Evolutionary conservation across 73 alveolate species (phyloP), one percentile per base, ranked within the genome.

Genomic region (Blepharisma stoltei): DNA sequence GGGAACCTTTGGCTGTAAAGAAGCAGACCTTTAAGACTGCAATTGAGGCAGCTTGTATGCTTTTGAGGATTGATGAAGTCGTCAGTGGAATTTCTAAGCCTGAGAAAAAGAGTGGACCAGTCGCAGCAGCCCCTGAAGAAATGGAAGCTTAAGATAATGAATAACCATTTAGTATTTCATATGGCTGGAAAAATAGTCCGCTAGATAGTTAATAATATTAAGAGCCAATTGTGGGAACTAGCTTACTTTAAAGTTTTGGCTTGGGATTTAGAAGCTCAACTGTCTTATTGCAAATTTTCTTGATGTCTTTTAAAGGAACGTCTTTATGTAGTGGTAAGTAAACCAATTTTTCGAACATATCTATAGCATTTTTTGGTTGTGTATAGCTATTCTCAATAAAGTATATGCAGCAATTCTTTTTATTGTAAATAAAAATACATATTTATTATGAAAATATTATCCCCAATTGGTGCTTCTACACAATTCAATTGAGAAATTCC

Each of bases 1-100:
- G 97, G 96, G 99, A 95, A 76, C 97, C 99, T 18, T 86, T 95
- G 32, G 96, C 98, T 11, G 99, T 95, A 67, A 95, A 95, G 81
- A 78, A 88, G 54, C 90, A 95, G 91, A 95, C 94, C 54, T 89
- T 83, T 67, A 95, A 95, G 81, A 93, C 99, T 25, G 95, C 98
- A 65, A 93, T 95, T 71, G 99, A 95, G 78, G 78, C 93, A 45
- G 95, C 97, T 69, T 93, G 99, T 86, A 89, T 95, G 97, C 85
- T 95, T 54, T 84, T 95, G 43, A 93, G 99, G 89, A 95, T 95
- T 52, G 99, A 95, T 83, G 99, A 95, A 86, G 93, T 95, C 41
- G 99, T 95, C 38, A 87, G 97, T 70, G 99, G 99, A 52, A 80
- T 95, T 68, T 88, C 88, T 76, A 95, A 93, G 93, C 86, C 92